Conservation (phyloP, 2,329 filamentous ascomycete genomes). For the Talaromyces sp. region DNA sequence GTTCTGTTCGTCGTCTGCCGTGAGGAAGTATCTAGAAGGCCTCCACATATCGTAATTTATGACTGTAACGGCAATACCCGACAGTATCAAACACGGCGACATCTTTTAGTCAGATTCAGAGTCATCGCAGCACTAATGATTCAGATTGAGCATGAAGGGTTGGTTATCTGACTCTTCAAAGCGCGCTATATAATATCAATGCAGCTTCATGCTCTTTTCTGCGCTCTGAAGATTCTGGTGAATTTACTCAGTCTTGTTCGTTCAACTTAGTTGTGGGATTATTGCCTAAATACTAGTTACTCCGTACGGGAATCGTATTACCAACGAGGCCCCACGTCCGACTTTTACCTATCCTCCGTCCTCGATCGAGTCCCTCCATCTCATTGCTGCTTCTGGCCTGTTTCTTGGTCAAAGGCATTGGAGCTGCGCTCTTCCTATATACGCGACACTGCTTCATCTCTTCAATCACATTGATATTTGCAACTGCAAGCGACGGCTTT, state of each 20-base stretch:
- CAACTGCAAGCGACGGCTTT: background rate
- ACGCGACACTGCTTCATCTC: background rate
- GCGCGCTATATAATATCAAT: background rate
- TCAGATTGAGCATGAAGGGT: background rate
- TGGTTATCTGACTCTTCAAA: background rate
- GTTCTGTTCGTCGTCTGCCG: background rate
- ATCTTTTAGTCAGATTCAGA: background rate
- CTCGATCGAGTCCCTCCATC: background rate
- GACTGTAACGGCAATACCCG: background rate
- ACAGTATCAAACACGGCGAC: background rate
- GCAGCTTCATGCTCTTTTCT: background rate
- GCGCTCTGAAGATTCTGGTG: background rate
- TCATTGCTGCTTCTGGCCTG: background rate
- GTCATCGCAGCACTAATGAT: background rate
- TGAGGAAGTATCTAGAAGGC: background rate
- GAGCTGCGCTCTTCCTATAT: background rate
- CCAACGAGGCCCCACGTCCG: background rate
- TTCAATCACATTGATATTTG: background rate
- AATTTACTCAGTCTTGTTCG: no score
- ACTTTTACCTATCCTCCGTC: background rate
- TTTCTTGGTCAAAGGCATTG: background rate
- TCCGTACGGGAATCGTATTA: no score
- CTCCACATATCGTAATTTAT: constrained; percentile 2
- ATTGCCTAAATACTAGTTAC: no score
- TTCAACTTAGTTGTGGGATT: no score